Percentiles rank a stretch among this genome's conserved stretches.
Evolutionary conservation across 2,329 filamentous ascomycete genomes (phyloP).

Genomic region (Hymenoscyphus linearis): DNA sequence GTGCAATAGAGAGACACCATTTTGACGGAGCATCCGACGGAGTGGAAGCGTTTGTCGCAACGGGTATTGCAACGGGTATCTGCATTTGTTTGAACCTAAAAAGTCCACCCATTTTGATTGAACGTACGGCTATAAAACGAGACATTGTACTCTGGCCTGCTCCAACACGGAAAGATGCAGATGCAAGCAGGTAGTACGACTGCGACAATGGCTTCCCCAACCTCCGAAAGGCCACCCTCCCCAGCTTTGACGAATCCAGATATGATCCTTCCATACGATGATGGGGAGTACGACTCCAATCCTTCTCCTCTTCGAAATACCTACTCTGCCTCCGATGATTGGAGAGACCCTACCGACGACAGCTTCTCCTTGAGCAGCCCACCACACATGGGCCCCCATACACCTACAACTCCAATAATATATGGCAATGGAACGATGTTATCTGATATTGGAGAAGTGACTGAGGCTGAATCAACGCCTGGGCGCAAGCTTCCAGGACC

Average conservation of each 20-base stretch:
- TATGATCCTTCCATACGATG: slow-evolving; percentile 77
- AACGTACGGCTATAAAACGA: background rate
- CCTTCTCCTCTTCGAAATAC: slow-evolving; percentile 38
- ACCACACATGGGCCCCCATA: slow-evolving; percentile 41
- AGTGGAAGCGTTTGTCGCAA: background rate
- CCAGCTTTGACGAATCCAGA: slow-evolving; percentile 90
- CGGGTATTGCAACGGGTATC: background rate
- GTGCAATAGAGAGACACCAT: background rate
- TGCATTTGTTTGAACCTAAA: background rate
- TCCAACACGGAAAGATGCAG: slow-evolving; percentile 24
- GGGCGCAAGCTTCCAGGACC: slow-evolving; percentile 33
- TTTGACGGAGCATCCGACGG: background rate
- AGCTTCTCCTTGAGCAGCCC: slow-evolving; percentile 32
- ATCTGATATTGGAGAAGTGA: slow-evolving; percentile 57
- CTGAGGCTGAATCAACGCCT: slow-evolving; percentile 45
- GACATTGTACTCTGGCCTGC: background rate
- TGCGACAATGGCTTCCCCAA: slow-evolving; percentile 36
- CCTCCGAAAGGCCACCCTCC: slow-evolving; percentile 53
- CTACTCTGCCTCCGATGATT: slow-evolving; percentile 36
- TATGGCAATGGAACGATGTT: slow-evolving; percentile 66
- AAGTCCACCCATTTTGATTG: background rate
- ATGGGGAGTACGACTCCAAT: slow-evolving; percentile 50
- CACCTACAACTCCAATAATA: slow-evolving; percentile 58
- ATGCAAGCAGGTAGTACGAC: slow-evolving; percentile 24
- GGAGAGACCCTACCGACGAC: slow-evolving; percentile 29